A percentile compares a stretch with the other conserved stretches of the same genome.
Evolutionary conservation across 2,329 filamentous ascomycete species (phyloP).

Genomic region (Penicillium sp.): DNA sequence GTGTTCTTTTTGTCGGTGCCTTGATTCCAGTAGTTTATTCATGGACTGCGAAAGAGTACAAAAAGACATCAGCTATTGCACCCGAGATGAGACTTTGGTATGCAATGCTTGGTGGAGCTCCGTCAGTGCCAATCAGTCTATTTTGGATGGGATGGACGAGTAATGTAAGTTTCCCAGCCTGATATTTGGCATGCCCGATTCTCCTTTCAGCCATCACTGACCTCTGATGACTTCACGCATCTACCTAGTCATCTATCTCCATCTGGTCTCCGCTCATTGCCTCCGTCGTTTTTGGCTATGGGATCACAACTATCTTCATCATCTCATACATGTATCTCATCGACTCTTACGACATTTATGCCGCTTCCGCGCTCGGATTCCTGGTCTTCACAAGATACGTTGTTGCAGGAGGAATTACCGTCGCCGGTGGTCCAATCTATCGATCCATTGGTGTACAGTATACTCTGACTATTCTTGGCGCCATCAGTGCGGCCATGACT

Average conservation of each 20-base stretch:
- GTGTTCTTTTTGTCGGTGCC: slow-evolving; percentile 32
- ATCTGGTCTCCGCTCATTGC: slow-evolving; percentile 54
- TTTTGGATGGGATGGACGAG: slow-evolving; percentile 62
- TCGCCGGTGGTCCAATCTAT: slow-evolving; percentile 37
- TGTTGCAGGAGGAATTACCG: slow-evolving; percentile 36
- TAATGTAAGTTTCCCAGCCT: slow-evolving; percentile 12
- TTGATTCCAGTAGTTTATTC: slow-evolving; percentile 50
- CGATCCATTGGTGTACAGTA: slow-evolving; percentile 39
- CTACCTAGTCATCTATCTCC: slow-evolving; percentile 36
- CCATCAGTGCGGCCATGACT: slow-evolving; percentile 36
- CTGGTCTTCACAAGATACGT: slow-evolving; percentile 44
- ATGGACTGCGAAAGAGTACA: slow-evolving; percentile 44
- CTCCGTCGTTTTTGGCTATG: slow-evolving; percentile 54
- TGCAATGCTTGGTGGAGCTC: slow-evolving; percentile 51
- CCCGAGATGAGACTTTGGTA: slow-evolving; percentile 58
- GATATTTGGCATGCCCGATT: neutral
- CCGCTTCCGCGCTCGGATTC: slow-evolving; percentile 49
- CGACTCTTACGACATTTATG: slow-evolving; percentile 54
- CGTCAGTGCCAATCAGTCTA: slow-evolving; percentile 52
- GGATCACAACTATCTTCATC: slow-evolving; percentile 51
- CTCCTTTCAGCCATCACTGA: neutral
- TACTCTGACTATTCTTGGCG: slow-evolving; percentile 41
- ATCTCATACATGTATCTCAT: slow-evolving; percentile 58
- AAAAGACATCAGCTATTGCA: slow-evolving; percentile 27
- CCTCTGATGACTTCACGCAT: neutral